These are phyloP conservation scores for Cordyceps cateniannulata DNA, from an alignment of 2,329 filamentous ascomycete genomes.

Conservation along the genomic window DNA sequence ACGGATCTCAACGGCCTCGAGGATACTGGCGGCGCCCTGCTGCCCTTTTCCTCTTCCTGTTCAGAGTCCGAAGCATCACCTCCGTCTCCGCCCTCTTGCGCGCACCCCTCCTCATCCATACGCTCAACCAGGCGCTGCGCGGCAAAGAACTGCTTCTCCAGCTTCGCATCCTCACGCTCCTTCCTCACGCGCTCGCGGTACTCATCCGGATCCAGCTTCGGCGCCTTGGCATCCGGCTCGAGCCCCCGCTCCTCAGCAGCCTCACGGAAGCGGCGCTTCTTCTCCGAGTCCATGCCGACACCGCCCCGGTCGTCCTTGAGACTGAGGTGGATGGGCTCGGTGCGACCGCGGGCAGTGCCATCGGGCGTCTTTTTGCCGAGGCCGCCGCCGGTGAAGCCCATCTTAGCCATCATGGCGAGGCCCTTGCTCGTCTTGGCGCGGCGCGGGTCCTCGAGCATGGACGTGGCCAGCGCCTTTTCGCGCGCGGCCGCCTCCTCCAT, in stretches of 20 bases:
- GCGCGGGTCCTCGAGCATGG: slow-evolving; percentile 53
- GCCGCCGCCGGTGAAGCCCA: slow-evolving; percentile 78
- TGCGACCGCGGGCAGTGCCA: slow-evolving; percentile 25
- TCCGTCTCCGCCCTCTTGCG: slow-evolving; percentile 22
- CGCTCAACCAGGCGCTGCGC: slow-evolving; percentile 80
- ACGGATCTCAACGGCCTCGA: slow-evolving; percentile 56
- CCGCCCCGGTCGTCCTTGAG: slow-evolving; percentile 77
- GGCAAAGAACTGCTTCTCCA: slow-evolving; percentile 64
- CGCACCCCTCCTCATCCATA: slow-evolving; percentile 63
- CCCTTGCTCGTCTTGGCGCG: slow-evolving; percentile 68
- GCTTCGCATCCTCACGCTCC: slow-evolving; percentile 61
- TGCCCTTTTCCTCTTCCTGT: neutral
- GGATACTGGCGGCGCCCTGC: slow-evolving; percentile 24
- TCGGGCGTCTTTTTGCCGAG: slow-evolving; percentile 57
- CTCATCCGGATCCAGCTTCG: slow-evolving; percentile 58
- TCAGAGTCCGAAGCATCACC: slow-evolving; percentile 15
- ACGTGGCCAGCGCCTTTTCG: slow-evolving; percentile 70
- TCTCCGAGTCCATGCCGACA: slow-evolving; percentile 76
- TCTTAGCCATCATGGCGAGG: slow-evolving; percentile 91
- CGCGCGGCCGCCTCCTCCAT: slow-evolving; percentile 64
- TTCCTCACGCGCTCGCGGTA: slow-evolving; percentile 66
- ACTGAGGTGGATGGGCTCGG: slow-evolving; percentile 69
- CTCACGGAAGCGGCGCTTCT: slow-evolving; percentile 69
- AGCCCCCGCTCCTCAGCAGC: slow-evolving; percentile 47
- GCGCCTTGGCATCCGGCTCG: slow-evolving; percentile 50